Percentiles rank a stretch among this genome's conserved stretches.
Conservation (phyloP, 2,329 filamentous ascomycete species). For the Malbranchea cinnamomea region DNA sequence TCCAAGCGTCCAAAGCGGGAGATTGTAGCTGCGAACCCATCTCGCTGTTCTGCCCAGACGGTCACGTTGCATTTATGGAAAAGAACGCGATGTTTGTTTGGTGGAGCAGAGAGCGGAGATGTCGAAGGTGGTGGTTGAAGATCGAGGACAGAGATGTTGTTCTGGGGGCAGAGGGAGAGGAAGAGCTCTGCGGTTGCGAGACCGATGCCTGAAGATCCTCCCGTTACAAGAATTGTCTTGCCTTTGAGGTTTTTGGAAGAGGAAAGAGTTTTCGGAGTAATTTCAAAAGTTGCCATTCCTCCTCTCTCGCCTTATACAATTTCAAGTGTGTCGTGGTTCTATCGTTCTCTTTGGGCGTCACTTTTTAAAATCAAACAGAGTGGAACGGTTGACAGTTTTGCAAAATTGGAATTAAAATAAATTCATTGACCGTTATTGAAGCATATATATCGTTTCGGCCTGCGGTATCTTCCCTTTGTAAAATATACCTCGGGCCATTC, state of each 20-base stretch:
- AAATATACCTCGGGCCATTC: too few relatives aligned
- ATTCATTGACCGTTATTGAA: too few relatives aligned
- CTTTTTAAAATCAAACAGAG: too few relatives aligned
- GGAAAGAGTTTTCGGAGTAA: conserved; percentile 21
- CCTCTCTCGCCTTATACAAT: too few relatives aligned
- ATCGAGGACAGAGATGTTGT: conserved; percentile 30
- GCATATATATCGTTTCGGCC: too few relatives aligned
- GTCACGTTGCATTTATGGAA: conserved; percentile 31
- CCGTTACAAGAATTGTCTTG: conserved; percentile 23
- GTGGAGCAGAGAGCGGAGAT: conserved; percentile 15
- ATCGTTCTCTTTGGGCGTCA: too few relatives aligned
- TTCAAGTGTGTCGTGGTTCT: too few relatives aligned
- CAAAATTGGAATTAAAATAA: too few relatives aligned
- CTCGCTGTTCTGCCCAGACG: conserved; percentile 30
- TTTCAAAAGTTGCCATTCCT: conserved; percentile 10
- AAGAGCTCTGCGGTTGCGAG: conserved; percentile 27
- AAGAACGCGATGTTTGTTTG: conserved; percentile 13
- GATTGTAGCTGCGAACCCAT: conserved; percentile 28
- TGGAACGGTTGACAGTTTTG: too few relatives aligned
- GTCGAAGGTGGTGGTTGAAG: conserved; percentile 20
- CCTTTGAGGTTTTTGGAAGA: conserved; percentile 10
- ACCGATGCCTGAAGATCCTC: conserved; percentile 27
- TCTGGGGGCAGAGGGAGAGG: conserved; percentile 21
- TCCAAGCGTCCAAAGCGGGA: conserved; percentile 30
- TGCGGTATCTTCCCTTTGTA: too few relatives aligned